Conservation (phyloP, 176 grass and related monocot species). For the Neostapfia colusana region DNA sequence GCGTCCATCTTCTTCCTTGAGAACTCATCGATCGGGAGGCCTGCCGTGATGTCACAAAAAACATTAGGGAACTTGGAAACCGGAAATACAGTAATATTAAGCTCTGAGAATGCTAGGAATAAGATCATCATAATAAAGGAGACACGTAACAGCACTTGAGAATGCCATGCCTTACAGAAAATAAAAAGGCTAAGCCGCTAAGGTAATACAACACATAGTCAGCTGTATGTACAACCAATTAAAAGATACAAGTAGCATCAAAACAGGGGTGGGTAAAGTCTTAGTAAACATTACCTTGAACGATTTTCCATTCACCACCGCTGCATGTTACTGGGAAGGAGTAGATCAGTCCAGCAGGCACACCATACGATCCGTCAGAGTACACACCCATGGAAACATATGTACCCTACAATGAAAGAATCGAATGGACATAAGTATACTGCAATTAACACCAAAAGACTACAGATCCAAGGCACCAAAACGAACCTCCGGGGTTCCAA, state of each 20-base stretch:
- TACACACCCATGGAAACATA: slow-evolving; percentile 98
- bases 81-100: too few species aligned
- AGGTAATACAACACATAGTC: not conserved
- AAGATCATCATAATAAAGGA: not conserved
- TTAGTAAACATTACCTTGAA: slow-evolving; percentile 58
- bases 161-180: not conserved
- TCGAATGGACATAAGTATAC: not conserved
- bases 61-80: slow-evolving; percentile 10
- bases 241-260: not conserved
- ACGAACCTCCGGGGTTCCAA: slow-evolving; percentile 84
- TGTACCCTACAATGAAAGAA: slow-evolving; percentile 52
- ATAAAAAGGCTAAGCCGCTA: not conserved
- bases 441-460: not conserved
- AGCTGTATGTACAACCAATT: not conserved
- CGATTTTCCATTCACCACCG: slow-evolving; percentile 78
- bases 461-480: not conserved
- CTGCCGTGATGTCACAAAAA: slow-evolving; percentile 37
- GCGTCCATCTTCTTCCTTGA: slow-evolving; percentile 93
- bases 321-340: slow-evolving; percentile 90
- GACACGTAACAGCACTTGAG: not conserved
- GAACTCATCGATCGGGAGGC: slow-evolving; percentile 77
- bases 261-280: not conserved
- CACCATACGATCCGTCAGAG: slow-evolving; percentile 91
- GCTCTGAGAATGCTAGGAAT: not conserved
- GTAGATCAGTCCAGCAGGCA: slow-evolving; percentile 93